Percentiles rank a stretch among this genome's conserved stretches.
These are phyloP conservation scores for Paxillus rubicundulus DNA, from an alignment of 768 basidiomycete genomes.

Conservation along the genomic window DNA sequence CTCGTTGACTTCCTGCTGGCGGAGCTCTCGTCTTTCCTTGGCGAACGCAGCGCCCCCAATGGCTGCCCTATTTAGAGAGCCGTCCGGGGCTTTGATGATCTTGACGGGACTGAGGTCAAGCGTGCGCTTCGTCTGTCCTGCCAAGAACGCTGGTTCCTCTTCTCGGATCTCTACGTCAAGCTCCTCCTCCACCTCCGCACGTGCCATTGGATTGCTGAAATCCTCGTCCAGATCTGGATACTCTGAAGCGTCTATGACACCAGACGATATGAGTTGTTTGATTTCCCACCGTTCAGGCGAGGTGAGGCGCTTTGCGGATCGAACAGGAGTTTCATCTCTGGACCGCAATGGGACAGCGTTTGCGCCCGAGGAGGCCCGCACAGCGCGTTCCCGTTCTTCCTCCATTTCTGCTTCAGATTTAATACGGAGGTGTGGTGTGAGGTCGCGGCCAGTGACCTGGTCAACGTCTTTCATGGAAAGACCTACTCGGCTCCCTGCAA, in stretches of 20 bases:
- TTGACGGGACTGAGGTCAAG: conserved; percentile 96
- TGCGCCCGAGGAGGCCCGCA: conserved; percentile 71
- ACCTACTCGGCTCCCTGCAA: conserved; percentile 75
- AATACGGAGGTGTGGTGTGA: conserved; percentile 92
- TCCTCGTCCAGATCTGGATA: conserved; percentile 93
- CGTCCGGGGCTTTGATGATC: conserved; percentile 98
- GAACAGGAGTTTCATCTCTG: conserved; percentile 49
- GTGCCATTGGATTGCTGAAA: conserved; percentile 68
- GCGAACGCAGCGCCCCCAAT: conserved; percentile 90
- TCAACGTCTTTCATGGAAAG: conserved; percentile 99
- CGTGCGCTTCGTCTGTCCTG: conserved; percentile 94
- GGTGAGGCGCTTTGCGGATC: conserved; percentile 86
- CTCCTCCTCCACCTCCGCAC: conserved; percentile 92
- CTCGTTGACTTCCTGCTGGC: conserved; percentile 93
- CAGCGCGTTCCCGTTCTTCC: conserved; percentile 65
- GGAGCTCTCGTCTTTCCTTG: conserved; percentile 91
- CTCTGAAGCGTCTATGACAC: conserved; percentile 87
- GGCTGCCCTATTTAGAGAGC: conserved; percentile 93
- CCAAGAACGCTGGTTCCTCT: conserved; percentile 93
- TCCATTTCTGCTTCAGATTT: conserved; percentile 92
- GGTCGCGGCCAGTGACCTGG: conserved; percentile 82
- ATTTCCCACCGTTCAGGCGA: conserved; percentile 99
- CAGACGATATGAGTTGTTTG: conserved; percentile 96
- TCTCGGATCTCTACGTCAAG: conserved; percentile 96
- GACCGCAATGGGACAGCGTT: conserved; percentile 81